These are phyloP conservation scores for Penicillium sp. DNA, from an alignment of 2,329 filamentous ascomycete genomes.

Conservation along the genomic window DNA sequence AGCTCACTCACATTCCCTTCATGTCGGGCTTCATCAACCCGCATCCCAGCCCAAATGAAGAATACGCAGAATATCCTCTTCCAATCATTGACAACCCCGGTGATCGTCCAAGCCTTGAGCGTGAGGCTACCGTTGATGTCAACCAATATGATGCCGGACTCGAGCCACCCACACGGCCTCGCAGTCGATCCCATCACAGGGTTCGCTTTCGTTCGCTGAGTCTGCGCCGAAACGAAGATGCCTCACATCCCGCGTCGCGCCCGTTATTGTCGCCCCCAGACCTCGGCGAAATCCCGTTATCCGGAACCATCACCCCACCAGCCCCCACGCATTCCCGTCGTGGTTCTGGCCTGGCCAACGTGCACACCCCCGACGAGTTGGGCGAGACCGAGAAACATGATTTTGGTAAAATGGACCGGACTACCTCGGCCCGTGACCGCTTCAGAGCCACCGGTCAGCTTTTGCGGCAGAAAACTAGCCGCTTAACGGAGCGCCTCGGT, in stretches of 20 bases:
- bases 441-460: constrained; percentile 28
- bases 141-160: constrained; percentile 13
- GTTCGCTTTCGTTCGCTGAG: constrained; percentile 23
- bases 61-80: constrained; percentile 20
- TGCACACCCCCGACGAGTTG: constrained; percentile 5
- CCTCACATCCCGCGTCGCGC: constrained; percentile 4
- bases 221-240: not conserved
- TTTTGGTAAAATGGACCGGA: constrained; percentile 7
- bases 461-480: constrained; percentile 28
- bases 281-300: constrained; percentile 9
- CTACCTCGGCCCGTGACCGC: constrained; percentile 21
- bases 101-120: constrained; percentile 16
- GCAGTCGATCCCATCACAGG: constrained; percentile 14
- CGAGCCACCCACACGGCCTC: not conserved
- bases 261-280: constrained; percentile 16
- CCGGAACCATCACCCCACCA: constrained; percentile 24
- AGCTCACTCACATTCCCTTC: constrained; percentile 2
- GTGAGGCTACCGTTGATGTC: constrained; percentile 15
- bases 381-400: constrained; percentile 14
- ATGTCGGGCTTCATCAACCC: constrained; percentile 19
- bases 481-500: constrained; percentile 29
- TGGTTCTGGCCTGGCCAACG: constrained; percentile 10
- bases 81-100: constrained; percentile 1
- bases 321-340: constrained; percentile 19
- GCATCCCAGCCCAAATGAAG: constrained; percentile 22